Evolutionary conservation across 2,329 filamentous ascomycete genomes (phyloP).

Genomic region (Teratosphaeriaceae sp.): DNA sequence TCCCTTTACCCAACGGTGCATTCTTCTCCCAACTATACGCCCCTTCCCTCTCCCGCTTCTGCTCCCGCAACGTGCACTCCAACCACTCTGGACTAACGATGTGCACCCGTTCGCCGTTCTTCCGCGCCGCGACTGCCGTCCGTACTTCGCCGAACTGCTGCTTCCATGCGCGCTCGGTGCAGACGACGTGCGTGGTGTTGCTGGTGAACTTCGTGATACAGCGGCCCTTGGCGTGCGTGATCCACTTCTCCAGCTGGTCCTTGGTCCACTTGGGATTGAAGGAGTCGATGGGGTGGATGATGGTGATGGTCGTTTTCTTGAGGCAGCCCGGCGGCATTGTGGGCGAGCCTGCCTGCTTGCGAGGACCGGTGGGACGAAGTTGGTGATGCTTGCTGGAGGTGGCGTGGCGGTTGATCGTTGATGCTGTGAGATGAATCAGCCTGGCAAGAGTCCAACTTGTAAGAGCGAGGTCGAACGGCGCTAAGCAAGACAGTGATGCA

Average conservation of each 20-base stretch:
- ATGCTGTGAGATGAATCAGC: too few relatives aligned
- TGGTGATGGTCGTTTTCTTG: slow-evolving; percentile 7
- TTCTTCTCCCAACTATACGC: slow-evolving; percentile 29
- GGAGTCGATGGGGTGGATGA: slow-evolving; percentile 10
- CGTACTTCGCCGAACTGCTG: slow-evolving; percentile 2
- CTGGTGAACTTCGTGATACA: slow-evolving; percentile 49
- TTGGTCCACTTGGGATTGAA: slow-evolving; percentile 13
- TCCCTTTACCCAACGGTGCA: slow-evolving; percentile 12
- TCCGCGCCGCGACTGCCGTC: slow-evolving; percentile 2
- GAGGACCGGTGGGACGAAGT: slow-evolving; percentile 4
- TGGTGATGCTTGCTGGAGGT: not conserved
- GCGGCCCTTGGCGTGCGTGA: slow-evolving; percentile 49
- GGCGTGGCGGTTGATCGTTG: not conserved
- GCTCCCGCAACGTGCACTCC: slow-evolving; percentile 41
- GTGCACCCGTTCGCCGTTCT: slow-evolving; percentile 15
- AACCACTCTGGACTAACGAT: slow-evolving; percentile 41
- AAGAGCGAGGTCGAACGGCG: too few relatives aligned
- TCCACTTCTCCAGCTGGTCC: slow-evolving; percentile 53
- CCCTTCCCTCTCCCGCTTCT: slow-evolving; percentile 27
- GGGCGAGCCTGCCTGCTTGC: too few relatives aligned
- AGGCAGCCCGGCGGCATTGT: slow-evolving; percentile 9
- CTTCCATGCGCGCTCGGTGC: slow-evolving; percentile 53
- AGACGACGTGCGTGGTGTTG: slow-evolving; percentile 66
- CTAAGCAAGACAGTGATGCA: too few relatives aligned
- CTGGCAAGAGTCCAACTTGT: too few relatives aligned